Evolutionary conservation across 192 early-diverging fungal genomes (phyloP).

Genomic region (Spizellomyces punctatus): DNA sequence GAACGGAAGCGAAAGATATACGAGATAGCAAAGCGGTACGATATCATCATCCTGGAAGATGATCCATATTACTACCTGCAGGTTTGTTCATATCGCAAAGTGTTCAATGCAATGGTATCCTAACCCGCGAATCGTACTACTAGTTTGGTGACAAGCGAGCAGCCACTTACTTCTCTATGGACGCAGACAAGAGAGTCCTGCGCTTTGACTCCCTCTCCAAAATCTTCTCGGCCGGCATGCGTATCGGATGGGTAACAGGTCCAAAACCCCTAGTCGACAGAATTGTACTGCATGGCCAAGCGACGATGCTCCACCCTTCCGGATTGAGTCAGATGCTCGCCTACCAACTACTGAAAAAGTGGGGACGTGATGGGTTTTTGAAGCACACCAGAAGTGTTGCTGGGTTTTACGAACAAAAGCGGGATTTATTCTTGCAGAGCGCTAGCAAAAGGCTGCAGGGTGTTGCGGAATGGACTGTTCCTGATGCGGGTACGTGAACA

Average conservation of each 20-base stretch:
- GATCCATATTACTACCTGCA: conserved; percentile 96
- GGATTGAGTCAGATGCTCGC: conserved; percentile 81
- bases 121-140: background rate
- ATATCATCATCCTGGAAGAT: conserved; percentile 90
- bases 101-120: conserved; percentile 15
- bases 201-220: conserved; percentile 94
- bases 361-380: conserved; percentile 81
- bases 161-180: conserved; percentile 86
- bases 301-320: conserved; percentile 81
- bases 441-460: conserved; percentile 64
- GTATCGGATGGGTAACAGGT: conserved; percentile 77
- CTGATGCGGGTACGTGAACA: conserved; percentile 45
- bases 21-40: conserved; percentile 69
- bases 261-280: conserved; percentile 70
- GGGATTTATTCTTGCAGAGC: conserved; percentile 67
- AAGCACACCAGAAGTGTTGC: conserved; percentile 70
- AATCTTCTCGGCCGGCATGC: conserved; percentile 83
- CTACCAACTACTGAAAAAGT: conserved; percentile 69
- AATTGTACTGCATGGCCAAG: conserved; percentile 81
- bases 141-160: conserved; percentile 50
- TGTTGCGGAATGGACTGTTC: conserved; percentile 50
- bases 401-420: conserved; percentile 71
- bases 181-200: conserved; percentile 84
- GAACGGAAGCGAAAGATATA: conserved; percentile 82
- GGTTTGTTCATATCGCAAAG: conserved; percentile 28